Evolutionary conservation across 176 grass and related monocot genomes (phyloP).

Genomic region (Rhipidocladum racemiflorum): DNA sequence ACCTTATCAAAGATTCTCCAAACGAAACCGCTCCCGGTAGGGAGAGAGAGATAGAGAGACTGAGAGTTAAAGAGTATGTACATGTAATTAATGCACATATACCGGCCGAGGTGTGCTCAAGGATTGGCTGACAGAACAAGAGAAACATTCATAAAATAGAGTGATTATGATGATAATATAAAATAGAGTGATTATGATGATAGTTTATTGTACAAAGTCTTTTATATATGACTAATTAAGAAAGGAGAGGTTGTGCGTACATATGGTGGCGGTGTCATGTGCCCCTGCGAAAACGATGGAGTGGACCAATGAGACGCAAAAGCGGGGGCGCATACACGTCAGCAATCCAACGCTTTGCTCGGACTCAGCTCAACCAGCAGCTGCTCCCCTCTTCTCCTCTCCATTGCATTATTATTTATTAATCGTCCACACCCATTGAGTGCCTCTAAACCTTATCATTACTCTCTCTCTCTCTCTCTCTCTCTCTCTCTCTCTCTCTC

Average conservation of each 20-base stretch:
- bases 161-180: no score
- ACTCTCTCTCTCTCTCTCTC: background rate
- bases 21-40: no score
- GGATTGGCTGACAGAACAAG: no score
- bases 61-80: no score
- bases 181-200: no score
- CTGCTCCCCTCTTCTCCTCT: background rate
- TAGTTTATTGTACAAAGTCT: no score
- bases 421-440: background rate
- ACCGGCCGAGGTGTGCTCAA: no score
- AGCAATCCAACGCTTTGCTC: background rate
- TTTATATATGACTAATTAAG: background rate
- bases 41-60: no score
- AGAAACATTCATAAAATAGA: no score
- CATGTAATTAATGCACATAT: no score
- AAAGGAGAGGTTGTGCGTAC: background rate
- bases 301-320: slow-evolving; percentile 9
- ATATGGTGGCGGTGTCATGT: slow-evolving; percentile 27
- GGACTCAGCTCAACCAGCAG: slow-evolving; percentile 40
- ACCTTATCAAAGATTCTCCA: no score
- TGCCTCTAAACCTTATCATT: slow-evolving; percentile 25
- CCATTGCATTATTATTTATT: background rate
- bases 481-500: background rate
- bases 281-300: slow-evolving; percentile 27
- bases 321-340: slow-evolving; percentile 17